These are phyloP conservation scores for Globisporangium irregulare DNA, from an alignment of 352 stramenopile genomes.

Conservation along the genomic window DNA sequence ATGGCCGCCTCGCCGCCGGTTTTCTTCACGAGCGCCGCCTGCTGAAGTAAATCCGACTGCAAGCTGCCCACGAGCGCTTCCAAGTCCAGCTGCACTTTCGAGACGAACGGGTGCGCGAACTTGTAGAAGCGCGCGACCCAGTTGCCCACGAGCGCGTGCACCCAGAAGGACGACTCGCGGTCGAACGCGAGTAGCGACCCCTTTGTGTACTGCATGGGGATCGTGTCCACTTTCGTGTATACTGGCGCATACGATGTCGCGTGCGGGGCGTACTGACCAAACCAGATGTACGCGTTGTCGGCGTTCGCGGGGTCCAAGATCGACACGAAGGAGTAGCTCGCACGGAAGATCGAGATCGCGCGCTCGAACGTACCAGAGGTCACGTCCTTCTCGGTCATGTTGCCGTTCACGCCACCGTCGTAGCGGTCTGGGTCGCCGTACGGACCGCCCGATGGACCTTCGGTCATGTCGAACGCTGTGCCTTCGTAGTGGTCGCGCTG, in stretches of 20 bases:
- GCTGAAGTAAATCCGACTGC: conserved; percentile 30
- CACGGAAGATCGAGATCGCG: conserved; percentile 92
- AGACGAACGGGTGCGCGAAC: conserved; percentile 57
- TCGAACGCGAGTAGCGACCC: conserved; percentile 72
- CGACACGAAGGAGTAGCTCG: conserved; percentile 88
- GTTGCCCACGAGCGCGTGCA: conserved; percentile 81
- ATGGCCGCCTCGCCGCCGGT: conserved; percentile 42
- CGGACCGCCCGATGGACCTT: conserved; percentile 71
- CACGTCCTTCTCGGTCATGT: conserved; percentile 55
- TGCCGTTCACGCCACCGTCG: conserved; percentile 42
- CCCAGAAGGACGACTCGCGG: conserved; percentile 67
- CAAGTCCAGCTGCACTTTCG: conserved; percentile 49
- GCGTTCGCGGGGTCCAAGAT: conserved; percentile 53
- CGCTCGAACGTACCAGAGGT: conserved; percentile 79
- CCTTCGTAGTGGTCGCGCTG: conserved; percentile 93
- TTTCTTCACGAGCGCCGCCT: conserved; percentile 38
- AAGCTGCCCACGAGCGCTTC: conserved; percentile 44
- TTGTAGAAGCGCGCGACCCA: conserved; percentile 79
- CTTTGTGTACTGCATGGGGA: conserved; percentile 46
- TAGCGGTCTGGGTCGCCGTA: conserved; percentile 92
- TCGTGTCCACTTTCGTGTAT: conserved; percentile 57
- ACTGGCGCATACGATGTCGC: conserved; percentile 88
- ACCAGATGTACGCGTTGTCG: conserved; percentile 77
- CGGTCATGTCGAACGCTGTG: conserved; percentile 89
- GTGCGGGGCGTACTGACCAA: conserved; percentile 90